These are phyloP conservation scores for Neurospora hispaniola DNA, from an alignment of 495 filamentous ascomycete species.

Conservation along the genomic window DNA sequence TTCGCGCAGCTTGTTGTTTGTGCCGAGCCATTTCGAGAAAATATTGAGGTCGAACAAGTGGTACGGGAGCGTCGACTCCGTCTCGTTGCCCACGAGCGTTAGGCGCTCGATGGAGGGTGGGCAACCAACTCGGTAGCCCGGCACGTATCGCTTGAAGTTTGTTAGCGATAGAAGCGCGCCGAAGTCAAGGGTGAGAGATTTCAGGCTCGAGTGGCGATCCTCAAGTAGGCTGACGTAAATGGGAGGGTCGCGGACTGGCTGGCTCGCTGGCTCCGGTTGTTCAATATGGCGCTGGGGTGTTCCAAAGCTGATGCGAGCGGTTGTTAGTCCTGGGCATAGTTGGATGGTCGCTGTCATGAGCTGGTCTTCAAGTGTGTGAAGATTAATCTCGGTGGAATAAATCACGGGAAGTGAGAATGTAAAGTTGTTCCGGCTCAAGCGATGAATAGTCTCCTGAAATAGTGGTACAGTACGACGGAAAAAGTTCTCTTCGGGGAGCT, in stretches of 20 bases:
- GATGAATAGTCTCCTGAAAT: neutral
- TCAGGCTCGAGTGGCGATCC: rapidly evolving
- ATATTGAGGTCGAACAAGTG: neutral
- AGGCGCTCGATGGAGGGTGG: neutral
- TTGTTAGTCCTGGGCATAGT: neutral
- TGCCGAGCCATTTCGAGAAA: neutral
- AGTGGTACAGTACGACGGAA: neutral
- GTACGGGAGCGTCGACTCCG: rapidly evolving
- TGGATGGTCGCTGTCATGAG: neutral
- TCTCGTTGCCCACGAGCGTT: neutral
- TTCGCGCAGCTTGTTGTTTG: neutral
- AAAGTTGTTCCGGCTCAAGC: too few species aligned
- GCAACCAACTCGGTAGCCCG: neutral
- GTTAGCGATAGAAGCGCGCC: neutral
- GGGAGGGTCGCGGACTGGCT: neutral
- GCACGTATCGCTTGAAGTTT: rapidly evolving
- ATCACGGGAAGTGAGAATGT: neutral
- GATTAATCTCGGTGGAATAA: neutral
- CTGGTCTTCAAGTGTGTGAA: neutral
- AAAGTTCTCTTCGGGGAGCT: neutral
- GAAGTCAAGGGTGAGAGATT: neutral
- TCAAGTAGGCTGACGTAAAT: neutral
- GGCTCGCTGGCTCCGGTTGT: neutral
- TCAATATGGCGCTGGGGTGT: too few species aligned
- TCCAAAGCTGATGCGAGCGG: neutral